A percentile compares a stretch with the other conserved stretches of the same genome.
These are phyloP conservation scores for Phanerochaete sordida DNA, from an alignment of 768 basidiomycete species.

Conservation along the genomic window DNA sequence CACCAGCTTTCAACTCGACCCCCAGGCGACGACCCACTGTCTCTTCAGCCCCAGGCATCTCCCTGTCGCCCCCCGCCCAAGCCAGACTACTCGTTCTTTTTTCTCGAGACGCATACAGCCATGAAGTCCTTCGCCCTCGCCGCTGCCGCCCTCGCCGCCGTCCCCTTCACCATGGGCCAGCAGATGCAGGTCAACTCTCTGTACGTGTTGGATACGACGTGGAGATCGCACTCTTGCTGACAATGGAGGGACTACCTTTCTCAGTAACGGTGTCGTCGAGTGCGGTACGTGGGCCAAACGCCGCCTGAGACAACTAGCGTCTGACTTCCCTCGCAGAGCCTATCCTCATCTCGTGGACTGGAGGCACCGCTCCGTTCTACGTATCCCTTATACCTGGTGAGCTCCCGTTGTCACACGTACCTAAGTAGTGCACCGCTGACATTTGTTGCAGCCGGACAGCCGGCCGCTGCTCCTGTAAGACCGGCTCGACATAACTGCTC, in stretches of 20 bases:
- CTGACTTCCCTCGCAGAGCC: conserved; percentile 46
- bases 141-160: conserved; percentile 26
- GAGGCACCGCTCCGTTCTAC: conserved; percentile 54
- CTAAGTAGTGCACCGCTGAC: neutral
- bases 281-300: conserved; percentile 48
- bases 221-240: neutral
- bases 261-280: conserved; percentile 37
- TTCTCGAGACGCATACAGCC: neutral
- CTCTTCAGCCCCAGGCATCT: neutral
- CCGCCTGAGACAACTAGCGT: neutral
- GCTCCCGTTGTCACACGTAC: conserved; percentile 14
- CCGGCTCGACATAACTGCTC: neutral
- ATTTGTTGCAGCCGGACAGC: conserved; percentile 44
- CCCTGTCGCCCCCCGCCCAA: neutral
- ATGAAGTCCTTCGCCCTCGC: conserved; percentile 36
- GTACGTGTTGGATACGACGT: conserved; percentile 36
- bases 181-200: conserved; percentile 62
- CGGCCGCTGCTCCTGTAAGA: conserved; percentile 48
- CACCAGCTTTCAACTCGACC: conserved; percentile 1
- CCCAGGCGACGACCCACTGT: neutral
- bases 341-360: conserved; percentile 48
- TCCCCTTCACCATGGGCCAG: conserved; percentile 34
- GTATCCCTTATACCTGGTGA: conserved; percentile 59
- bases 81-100: neutral
- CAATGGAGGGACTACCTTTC: neutral